Evolutionary conservation across 2,329 filamentous ascomycete genomes (phyloP).

Genomic region (Microdochium paspali): DNA sequence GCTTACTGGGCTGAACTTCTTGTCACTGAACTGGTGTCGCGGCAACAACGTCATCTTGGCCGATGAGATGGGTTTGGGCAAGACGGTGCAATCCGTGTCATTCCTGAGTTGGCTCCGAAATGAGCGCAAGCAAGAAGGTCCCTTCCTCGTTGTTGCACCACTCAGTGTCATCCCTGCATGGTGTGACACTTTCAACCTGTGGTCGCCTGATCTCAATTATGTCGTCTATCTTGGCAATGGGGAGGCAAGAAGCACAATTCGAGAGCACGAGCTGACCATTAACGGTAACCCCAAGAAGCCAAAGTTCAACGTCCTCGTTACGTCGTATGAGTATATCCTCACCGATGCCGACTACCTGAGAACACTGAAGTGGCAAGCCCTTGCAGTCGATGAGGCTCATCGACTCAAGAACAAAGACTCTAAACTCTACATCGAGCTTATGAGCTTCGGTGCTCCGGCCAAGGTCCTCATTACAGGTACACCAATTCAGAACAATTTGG

Average conservation of each 20-base stretch:
- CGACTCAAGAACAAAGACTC: slow-evolving; percentile 94
- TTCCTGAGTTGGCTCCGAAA: slow-evolving; percentile 97
- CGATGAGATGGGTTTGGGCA: slow-evolving; percentile 97
- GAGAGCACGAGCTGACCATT: slow-evolving; percentile 79
- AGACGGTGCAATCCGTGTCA: slow-evolving; percentile 94
- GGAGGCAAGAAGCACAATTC: slow-evolving; percentile 75
- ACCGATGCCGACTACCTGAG: slow-evolving; percentile 76
- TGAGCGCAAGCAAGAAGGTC: slow-evolving; percentile 79
- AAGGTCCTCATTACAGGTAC: slow-evolving; percentile 93
- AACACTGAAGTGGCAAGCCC: slow-evolving; percentile 93
- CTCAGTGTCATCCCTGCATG: slow-evolving; percentile 95
- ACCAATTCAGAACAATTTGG: slow-evolving; percentile 93
- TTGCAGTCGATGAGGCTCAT: slow-evolving; percentile 94
- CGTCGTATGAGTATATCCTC: slow-evolving; percentile 94
- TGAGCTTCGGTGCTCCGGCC: slow-evolving; percentile 79
- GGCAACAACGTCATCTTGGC: slow-evolving; percentile 94
- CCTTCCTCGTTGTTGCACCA: slow-evolving; percentile 94
- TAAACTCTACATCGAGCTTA: slow-evolving; percentile 77
- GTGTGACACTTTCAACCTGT: slow-evolving; percentile 95
- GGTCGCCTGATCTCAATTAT: slow-evolving; percentile 94
- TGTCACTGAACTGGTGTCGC: slow-evolving; percentile 92
- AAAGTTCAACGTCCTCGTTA: slow-evolving; percentile 96
- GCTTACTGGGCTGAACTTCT: slow-evolving; percentile 85
- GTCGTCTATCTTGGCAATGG: slow-evolving; percentile 93
- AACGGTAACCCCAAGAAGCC: slow-evolving; percentile 80